Evolutionary conservation across 768 basidiomycete genomes (phyloP).

Genomic region (Gloeostereum incarnatum): DNA sequence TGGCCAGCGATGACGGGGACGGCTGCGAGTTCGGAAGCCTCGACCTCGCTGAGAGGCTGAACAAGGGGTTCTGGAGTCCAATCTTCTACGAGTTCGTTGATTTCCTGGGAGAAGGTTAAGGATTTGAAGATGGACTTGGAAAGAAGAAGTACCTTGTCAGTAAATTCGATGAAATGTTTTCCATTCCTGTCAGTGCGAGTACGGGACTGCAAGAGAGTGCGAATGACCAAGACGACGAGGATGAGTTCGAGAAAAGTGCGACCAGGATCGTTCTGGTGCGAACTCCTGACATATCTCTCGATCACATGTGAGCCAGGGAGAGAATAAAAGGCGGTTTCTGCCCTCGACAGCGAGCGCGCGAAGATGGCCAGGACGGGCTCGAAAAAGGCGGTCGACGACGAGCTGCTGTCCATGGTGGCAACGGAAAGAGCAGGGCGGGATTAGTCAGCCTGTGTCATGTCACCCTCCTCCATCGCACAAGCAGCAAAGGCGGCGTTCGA

Average conservation of each 20-base stretch:
- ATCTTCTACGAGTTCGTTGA: conserved; percentile 93
- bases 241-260: conserved; percentile 86
- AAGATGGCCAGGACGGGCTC: conserved; percentile 56
- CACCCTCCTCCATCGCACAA: conserved; percentile 75
- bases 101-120: conserved; percentile 50
- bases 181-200: conserved; percentile 79
- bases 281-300: conserved; percentile 87
- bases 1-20: conserved; percentile 76
- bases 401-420: conserved; percentile 4
- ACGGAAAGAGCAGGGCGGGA: not conserved
- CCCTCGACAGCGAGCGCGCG: conserved; percentile 44
- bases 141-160: conserved; percentile 63
- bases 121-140: not conserved
- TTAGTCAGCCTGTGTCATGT: no score
- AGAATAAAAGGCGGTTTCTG: conserved; percentile 62
- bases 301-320: conserved; percentile 78
- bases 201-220: conserved; percentile 84
- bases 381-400: conserved; percentile 12
- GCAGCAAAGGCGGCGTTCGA: conserved; percentile 81
- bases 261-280: conserved; percentile 94
- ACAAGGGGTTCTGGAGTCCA: conserved; percentile 86
- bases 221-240: conserved; percentile 78
- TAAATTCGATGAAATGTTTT: conserved; percentile 87
- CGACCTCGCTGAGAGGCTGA: conserved; percentile 45
- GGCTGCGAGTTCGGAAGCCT: conserved; percentile 60